Percentiles rank a stretch among this genome's conserved stretches.
phyloP scores from a whole-genome alignment of 2,329 filamentous ascomycete genomes.

The Verticillium zaregamsianum region DNA sequence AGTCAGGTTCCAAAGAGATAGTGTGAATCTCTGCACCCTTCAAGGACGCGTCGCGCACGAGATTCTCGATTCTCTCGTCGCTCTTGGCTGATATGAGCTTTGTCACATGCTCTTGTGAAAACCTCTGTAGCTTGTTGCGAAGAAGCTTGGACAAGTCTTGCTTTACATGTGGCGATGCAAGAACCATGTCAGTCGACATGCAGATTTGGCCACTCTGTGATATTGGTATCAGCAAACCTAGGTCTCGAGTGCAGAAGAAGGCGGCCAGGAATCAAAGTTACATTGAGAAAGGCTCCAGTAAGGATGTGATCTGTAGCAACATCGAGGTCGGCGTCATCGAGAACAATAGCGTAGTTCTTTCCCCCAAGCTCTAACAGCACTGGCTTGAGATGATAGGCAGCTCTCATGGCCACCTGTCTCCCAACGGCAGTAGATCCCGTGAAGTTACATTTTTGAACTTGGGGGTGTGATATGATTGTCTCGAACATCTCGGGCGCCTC shows the following conservation, averaged over 20 bases:
- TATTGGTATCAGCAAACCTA: background rate
- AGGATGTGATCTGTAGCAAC: background rate
- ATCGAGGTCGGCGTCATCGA: slow-evolving; percentile 34
- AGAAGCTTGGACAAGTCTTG: background rate
- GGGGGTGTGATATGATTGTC: slow-evolving; percentile 24
- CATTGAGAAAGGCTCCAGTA: slow-evolving; percentile 25
- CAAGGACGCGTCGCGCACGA: background rate
- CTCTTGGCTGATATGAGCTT: background rate
- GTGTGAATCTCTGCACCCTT: background rate
- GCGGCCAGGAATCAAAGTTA: slow-evolving; percentile 15
- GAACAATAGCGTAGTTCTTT: slow-evolving; percentile 34
- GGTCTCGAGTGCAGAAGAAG: no score
- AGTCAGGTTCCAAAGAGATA: background rate
- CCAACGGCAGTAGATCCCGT: slow-evolving; percentile 34
- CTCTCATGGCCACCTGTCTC: slow-evolving; percentile 25
- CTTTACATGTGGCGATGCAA: background rate
- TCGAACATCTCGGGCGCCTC: slow-evolving; percentile 27
- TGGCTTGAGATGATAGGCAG: slow-evolving; percentile 40
- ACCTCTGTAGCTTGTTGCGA: background rate
- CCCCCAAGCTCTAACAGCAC: slow-evolving; percentile 44
- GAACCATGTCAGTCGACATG: background rate
- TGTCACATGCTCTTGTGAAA: background rate
- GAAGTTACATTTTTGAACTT: slow-evolving; percentile 33
- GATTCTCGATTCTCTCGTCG: background rate
- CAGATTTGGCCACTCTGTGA: background rate